Evolutionary conservation across 306 rosid species (phyloP).

Genomic region (Crotalaria pallida): DNA sequence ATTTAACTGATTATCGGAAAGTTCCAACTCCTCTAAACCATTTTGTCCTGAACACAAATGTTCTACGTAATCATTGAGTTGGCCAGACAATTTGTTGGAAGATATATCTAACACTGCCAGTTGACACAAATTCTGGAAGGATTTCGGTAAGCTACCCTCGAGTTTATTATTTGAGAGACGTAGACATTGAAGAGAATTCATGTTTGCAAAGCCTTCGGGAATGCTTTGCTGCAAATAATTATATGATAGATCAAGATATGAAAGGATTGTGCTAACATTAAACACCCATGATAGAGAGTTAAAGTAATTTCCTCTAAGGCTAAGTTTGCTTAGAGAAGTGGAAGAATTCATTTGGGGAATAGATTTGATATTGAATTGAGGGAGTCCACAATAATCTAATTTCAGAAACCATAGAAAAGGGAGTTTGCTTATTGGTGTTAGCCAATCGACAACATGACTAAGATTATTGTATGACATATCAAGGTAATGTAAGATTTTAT

Average conservation of each 20-base stretch:
- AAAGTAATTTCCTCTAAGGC: background rate
- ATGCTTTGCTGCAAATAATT: background rate
- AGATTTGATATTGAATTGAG: background rate
- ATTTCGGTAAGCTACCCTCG: conserved; percentile 2
- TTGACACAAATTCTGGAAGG: conserved; percentile 1
- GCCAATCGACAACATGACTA: background rate
- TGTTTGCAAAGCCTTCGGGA: conserved; percentile 20
- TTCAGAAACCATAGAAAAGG: background rate
- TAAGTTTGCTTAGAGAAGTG: background rate
- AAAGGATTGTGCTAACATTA: conserved; percentile 5
- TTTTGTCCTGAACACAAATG: conserved; percentile 7
- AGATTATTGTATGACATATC: background rate
- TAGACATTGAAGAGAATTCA: conserved; percentile 13
- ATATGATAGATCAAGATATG: background rate
- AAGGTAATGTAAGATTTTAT: no score
- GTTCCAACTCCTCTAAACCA: background rate
- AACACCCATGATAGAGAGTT: conserved; percentile 3
- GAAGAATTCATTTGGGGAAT: conserved; percentile 12
- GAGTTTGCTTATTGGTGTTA: background rate
- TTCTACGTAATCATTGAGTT: conserved; percentile 9
- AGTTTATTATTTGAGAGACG: conserved; percentile 8
- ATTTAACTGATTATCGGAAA: background rate
- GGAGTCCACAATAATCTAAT: background rate
- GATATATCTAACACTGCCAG: background rate
- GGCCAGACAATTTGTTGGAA: conserved; percentile 15